Conservation (phyloP, 768 basidiomycete species). For the Macrolepiota fuliginosa region DNA sequence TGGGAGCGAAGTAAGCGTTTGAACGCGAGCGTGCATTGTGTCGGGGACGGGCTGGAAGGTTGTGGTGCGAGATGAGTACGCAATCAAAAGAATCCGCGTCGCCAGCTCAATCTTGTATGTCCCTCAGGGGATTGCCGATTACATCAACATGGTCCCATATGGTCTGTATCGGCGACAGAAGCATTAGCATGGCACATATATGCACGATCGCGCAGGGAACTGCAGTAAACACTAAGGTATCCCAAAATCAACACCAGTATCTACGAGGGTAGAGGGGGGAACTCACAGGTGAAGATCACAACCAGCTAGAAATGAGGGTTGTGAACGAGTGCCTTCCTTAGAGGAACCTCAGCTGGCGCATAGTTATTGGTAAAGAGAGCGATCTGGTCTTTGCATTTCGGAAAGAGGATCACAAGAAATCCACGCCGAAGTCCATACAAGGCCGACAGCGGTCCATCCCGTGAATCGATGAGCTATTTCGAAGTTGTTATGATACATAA, state of each 20-base stretch:
- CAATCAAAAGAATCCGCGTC: too few relatives aligned
- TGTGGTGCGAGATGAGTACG: too few relatives aligned
- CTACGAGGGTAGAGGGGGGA: slow-evolving; percentile 13
- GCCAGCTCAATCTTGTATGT: too few relatives aligned
- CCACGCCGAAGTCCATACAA: slow-evolving; percentile 7
- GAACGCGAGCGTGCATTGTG: too few relatives aligned
- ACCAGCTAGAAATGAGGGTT: slow-evolving; percentile 49
- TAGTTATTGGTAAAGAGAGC: slow-evolving; percentile 25
- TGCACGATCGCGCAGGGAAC: too few relatives aligned
- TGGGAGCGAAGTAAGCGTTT: too few relatives aligned
- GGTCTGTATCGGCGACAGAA: too few relatives aligned
- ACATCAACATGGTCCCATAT: too few relatives aligned
- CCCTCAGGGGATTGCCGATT: too few relatives aligned
- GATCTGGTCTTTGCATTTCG: background rate
- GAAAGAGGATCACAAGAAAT: background rate
- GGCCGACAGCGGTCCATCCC: slow-evolving; percentile 23
- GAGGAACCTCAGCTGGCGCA: slow-evolving; percentile 27
- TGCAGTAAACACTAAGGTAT: slow-evolving; percentile 36
- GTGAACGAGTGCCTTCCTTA: slow-evolving; percentile 41
- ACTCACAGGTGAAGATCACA: slow-evolving; percentile 24
- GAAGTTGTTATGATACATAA: slow-evolving; percentile 49
- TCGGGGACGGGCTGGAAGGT: too few relatives aligned
- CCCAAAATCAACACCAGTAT: background rate
- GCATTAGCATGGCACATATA: too few relatives aligned
- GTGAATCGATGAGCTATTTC: slow-evolving; percentile 52